Conservation (phyloP, 106 monocot species). For the Dioscorea zingiberensis region DNA sequence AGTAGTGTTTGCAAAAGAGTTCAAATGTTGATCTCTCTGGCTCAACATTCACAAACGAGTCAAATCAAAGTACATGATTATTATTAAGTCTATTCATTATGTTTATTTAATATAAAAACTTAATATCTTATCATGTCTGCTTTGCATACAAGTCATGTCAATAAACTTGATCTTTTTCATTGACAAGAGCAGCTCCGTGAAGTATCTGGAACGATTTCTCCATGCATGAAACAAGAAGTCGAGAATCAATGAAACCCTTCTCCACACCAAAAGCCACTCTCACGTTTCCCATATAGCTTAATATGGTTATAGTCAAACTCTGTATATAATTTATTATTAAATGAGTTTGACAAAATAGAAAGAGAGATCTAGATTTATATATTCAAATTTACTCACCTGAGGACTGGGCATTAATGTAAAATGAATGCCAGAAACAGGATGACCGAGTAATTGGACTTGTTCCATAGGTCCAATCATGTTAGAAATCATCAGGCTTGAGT, state of each 20-base stretch:
- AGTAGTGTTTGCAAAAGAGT: too few species aligned
- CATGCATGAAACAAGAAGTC: constrained; percentile 13
- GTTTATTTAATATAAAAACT: too few species aligned
- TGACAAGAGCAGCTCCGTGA: background rate
- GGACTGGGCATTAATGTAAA: background rate
- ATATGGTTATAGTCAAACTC: background rate
- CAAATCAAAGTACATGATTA: too few species aligned
- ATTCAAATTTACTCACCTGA: background rate
- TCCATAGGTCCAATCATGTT: constrained; percentile 3
- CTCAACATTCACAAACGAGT: too few species aligned
- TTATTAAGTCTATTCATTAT: too few species aligned
- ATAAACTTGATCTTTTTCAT: background rate
- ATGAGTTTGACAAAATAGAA: too few species aligned
- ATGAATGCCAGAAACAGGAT: background rate
- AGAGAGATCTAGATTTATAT: too few species aligned
- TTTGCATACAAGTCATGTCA: too few species aligned
- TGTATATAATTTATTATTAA: too few species aligned
- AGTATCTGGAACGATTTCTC: constrained; percentile 14
- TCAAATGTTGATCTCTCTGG: too few species aligned
- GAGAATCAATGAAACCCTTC: constrained; percentile 18
- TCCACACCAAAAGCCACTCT: constrained; percentile 15
- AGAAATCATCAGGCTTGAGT: constrained; percentile 1
- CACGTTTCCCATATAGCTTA: constrained; percentile 19
- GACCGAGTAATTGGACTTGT: background rate
- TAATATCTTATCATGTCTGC: too few species aligned